Evolutionary conservation across 768 basidiomycete genomes (phyloP).

Genomic region (Suillus fuscotomentosus): DNA sequence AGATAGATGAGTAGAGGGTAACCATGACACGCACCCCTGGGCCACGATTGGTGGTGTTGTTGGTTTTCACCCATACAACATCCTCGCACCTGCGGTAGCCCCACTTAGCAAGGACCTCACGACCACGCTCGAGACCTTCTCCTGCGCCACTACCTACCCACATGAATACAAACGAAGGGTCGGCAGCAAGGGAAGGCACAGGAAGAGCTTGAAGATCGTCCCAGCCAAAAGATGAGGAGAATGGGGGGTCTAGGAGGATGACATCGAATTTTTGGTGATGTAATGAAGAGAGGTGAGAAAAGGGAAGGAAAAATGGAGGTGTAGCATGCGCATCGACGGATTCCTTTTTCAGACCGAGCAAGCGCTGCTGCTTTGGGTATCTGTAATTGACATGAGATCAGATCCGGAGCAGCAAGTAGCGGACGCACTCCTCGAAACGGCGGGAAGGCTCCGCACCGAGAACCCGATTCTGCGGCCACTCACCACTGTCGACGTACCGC

Average conservation of each 20-base stretch:
- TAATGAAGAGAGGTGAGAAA: conserved; percentile 53
- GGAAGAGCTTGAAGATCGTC: conserved; percentile 80
- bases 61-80: conserved; percentile 98
- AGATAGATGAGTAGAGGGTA: not conserved
- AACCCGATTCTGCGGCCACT: conserved; percentile 94
- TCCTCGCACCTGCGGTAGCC: conserved; percentile 95
- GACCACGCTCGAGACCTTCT: conserved; percentile 87
- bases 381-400: conserved; percentile 39
- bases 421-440: conserved; percentile 88
- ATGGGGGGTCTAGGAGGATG: conserved; percentile 89
- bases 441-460: conserved; percentile 84
- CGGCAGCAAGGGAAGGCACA: conserved; percentile 78
- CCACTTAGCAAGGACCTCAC: conserved; percentile 91
- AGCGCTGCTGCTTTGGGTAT: conserved; percentile 90
- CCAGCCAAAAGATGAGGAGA: conserved; percentile 85
- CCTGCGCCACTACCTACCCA: conserved; percentile 94
- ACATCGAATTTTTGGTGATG: conserved; percentile 82
- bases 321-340: conserved; percentile 70
- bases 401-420: not conserved
- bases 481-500: conserved; percentile 86
- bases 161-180: conserved; percentile 91
- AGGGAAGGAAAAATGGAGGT: conserved; percentile 71
- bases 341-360: conserved; percentile 79
- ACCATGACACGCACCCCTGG: conserved; percentile 61
- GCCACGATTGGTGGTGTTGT: conserved; percentile 65